Evolutionary conservation across 2,329 filamentous ascomycete species (phyloP), one percentile per base, ranked within the genome.

Genomic region (Raffaelea arxii): DNA sequence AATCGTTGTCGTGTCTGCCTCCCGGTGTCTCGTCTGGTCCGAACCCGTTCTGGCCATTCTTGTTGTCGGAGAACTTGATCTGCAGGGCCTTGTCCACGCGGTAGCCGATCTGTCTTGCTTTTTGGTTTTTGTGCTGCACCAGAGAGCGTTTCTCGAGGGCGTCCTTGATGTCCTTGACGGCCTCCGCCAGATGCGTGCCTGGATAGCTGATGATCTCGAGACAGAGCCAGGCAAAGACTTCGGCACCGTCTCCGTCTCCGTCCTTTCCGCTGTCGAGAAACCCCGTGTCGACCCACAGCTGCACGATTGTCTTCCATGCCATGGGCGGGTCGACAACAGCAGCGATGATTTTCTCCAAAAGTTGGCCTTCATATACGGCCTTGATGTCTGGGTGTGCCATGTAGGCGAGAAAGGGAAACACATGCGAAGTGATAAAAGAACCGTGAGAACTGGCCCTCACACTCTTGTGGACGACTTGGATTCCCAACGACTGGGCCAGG

Each of bases 1-100:
- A 75, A 54, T 89, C 84, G 46, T 90, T 90, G 59, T 89, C 81
- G 52, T 90, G 84, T 0, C 84, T 72, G 0, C 82, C 82, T 0
- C 84, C 84, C 1, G 82, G 72, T 56, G 25, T 30, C 24, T 39
- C 35, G 2, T 23, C 36, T 3, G 35, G 4, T 6, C 40, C 36
- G 19, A 40, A 24, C n/a, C n/a, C n/a, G n/a, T n/a, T n/a, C n/a
- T n/a, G n/a, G n/a, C n/a, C n/a, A n/a, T n/a, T n/a, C 18, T 35
- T 32, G 36, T 32, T 27, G 35, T n/a, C 24, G 3, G 43, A 30
- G 18, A 32, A n/a, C 25, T 23, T 30, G 2, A 32, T 22, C 25
- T 45, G 35, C 18, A 45, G 43, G 16, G 19, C 43, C 36, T 45
- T 45, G 4, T 45, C 23, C 23, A 45, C 25, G 11, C 36, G 35